Percentiles rank a stretch among this genome's conserved stretches.
phyloP scores from a whole-genome alignment of 2,329 filamentous ascomycete genomes.

The Fusarium sp. region DNA sequence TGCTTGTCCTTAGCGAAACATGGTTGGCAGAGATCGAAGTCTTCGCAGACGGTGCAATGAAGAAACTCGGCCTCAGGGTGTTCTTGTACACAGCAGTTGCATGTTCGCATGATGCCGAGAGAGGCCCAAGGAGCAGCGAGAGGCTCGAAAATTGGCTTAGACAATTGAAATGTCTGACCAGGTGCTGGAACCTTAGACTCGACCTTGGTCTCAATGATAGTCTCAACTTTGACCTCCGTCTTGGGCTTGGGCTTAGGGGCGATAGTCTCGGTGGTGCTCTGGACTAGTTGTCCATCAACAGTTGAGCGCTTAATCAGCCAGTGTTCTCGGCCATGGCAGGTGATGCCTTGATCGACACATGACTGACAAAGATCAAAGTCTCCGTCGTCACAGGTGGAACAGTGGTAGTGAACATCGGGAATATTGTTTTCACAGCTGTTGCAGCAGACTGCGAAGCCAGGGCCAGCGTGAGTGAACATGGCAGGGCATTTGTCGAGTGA shows the following conservation, averaged over 20 bases:
- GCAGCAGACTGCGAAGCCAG: conserved; percentile 85
- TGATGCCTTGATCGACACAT: conserved; percentile 79
- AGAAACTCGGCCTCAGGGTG: conserved; percentile 82
- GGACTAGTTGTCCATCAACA: conserved; percentile 79
- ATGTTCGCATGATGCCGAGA: conserved; percentile 66
- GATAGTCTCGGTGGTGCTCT: conserved; percentile 85
- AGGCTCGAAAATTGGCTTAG: conserved; percentile 35
- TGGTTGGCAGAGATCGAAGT: conserved; percentile 88
- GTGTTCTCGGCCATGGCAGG: conserved; percentile 82
- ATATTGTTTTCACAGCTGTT: conserved; percentile 87
- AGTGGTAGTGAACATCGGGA: conserved; percentile 89
- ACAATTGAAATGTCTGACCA: conserved; percentile 19
- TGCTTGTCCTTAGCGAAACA: conserved; percentile 83
- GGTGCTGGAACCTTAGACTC: conserved; percentile 36
- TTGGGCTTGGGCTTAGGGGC: conserved; percentile 64
- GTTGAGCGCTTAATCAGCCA: conserved; percentile 95
- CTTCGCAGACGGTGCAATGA: conserved; percentile 84
- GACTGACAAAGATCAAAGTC: conserved; percentile 91
- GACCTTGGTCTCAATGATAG: conserved; percentile 29
- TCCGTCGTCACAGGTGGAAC: conserved; percentile 89
- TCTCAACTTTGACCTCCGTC: conserved; percentile 36
- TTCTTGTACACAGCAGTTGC: conserved; percentile 73
- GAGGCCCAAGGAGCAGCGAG: conserved; percentile 30
- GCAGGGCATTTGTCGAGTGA: not conserved
- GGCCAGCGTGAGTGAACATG: conserved; percentile 26